Evolutionary conservation across 177 flowering plant genomes (phyloP).

Genomic region (Vitis hybrid): DNA sequence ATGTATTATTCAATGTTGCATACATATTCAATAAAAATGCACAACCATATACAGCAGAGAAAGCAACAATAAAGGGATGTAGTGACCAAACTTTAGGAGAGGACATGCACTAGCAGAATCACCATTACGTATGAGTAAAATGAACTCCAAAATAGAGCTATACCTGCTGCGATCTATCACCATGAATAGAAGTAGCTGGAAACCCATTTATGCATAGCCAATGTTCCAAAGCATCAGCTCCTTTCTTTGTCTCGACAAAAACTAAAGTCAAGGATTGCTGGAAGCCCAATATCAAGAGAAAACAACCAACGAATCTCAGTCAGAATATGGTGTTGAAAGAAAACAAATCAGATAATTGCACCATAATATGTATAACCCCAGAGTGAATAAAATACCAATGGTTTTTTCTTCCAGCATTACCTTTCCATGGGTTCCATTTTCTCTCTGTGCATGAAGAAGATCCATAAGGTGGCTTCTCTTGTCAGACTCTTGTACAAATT

Average conservation of each 20-base stretch:
- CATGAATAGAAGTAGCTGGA: constrained; percentile 61
- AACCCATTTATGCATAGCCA: constrained; percentile 54
- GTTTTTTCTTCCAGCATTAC: constrained; percentile 11
- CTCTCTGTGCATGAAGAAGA: constrained; percentile 35
- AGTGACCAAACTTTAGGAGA: too few relatives aligned
- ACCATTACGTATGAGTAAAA: too few relatives aligned
- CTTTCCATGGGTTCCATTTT: constrained; percentile 31
- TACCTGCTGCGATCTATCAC: constrained; percentile 35
- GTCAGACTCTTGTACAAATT: constrained; percentile 46
- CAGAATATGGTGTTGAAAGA: too few relatives aligned
- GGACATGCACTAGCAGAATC: too few relatives aligned
- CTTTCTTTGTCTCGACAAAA: constrained; percentile 71
- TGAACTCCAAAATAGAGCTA: too few relatives aligned
- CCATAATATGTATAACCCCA: not conserved
- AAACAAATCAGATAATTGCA: too few relatives aligned
- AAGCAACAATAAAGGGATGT: too few relatives aligned
- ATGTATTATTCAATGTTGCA: too few relatives aligned
- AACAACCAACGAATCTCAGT: not conserved
- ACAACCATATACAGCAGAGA: too few relatives aligned
- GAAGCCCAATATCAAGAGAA: constrained; percentile 3
- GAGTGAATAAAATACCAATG: not conserved
- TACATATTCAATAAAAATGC: too few relatives aligned
- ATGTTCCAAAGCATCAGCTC: constrained; percentile 54
- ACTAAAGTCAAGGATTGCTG: constrained; percentile 57
- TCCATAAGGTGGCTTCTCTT: constrained; percentile 41